Conservation (phyloP, 768 basidiomycete genomes). For the Kwoniella sp. region DNA sequence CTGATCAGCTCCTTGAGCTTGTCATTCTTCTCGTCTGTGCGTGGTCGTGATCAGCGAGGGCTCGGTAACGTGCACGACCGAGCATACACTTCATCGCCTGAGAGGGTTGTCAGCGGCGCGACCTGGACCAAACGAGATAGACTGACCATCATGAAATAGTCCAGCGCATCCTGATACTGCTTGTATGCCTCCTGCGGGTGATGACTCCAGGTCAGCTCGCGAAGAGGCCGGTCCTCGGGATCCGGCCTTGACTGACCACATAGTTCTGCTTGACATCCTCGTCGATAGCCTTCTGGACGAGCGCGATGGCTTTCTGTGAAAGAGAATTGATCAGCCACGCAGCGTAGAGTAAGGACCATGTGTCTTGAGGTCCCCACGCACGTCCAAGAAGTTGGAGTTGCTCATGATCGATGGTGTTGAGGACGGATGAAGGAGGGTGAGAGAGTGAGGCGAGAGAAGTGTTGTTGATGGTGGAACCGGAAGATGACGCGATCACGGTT, state of each 20-base stretch:
- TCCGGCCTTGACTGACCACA: conserved; percentile 47
- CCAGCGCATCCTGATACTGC: conserved; percentile 87
- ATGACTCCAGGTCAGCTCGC: too few relatives aligned
- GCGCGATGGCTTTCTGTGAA: conserved; percentile 71
- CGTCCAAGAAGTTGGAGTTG: conserved; percentile 51
- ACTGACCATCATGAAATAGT: conserved; percentile 92
- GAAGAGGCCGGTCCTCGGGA: not conserved
- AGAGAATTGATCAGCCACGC: conserved; percentile 6
- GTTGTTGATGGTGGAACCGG: too few relatives aligned
- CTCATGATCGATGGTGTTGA: conserved; percentile 27
- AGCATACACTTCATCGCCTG: conserved; percentile 48
- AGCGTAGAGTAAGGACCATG: not conserved
- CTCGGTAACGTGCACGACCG: not conserved
- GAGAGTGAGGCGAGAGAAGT: not conserved
- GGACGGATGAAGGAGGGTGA: not conserved
- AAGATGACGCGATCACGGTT: conserved; percentile 1
- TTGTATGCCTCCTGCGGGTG: conserved; percentile 73
- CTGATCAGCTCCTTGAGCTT: conserved; percentile 81
- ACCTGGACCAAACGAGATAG: not conserved
- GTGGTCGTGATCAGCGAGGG: not conserved
- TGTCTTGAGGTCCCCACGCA: conserved; percentile 24
- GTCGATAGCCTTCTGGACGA: conserved; percentile 88
- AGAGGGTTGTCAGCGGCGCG: not conserved
- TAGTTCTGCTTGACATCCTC: conserved; percentile 91
- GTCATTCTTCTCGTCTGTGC: conserved; percentile 90